phyloP scores from a whole-genome alignment of 2,329 filamentous ascomycete species.

The Aciculosporium take region DNA sequence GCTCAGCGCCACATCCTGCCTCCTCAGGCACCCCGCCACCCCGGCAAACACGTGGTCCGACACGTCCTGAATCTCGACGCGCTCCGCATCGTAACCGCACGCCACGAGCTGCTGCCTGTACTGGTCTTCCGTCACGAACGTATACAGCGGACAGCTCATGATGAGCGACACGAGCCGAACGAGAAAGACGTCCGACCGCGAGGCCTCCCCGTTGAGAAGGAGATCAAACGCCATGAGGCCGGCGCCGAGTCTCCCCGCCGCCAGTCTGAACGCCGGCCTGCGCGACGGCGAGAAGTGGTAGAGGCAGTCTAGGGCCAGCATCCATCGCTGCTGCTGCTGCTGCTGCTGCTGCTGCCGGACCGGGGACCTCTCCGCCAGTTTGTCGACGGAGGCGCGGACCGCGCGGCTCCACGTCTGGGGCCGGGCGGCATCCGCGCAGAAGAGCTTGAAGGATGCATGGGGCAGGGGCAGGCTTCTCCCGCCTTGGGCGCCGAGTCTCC shows the following conservation, averaged over 20 bases:
- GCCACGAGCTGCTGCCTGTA: conserved; percentile 31
- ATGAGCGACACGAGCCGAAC: conserved; percentile 29
- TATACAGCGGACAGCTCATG: conserved; percentile 32
- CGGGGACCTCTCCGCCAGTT: conserved; percentile 12
- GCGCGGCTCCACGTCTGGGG: conserved; percentile 26
- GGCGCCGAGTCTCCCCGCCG: conserved; percentile 26
- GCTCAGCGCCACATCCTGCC: conserved; percentile 18
- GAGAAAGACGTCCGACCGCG: conserved; percentile 15
- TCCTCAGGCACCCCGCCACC: conserved; percentile 28
- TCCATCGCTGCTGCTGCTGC: conserved; percentile 33
- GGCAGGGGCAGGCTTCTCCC: background rate
- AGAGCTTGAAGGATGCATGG: conserved; percentile 20
- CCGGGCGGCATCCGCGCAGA: conserved; percentile 34
- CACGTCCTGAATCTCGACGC: conserved; percentile 33
- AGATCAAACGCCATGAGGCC: conserved; percentile 43
- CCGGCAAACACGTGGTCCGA: conserved; percentile 38
- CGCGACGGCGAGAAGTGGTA: conserved; percentile 44
- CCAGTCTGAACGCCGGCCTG: conserved; percentile 28
- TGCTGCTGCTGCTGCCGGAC: too few relatives aligned
- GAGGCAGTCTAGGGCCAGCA: conserved; percentile 40
- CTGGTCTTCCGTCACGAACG: conserved; percentile 30
- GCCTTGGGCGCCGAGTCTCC: conserved; percentile 11
- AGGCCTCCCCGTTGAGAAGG: conserved; percentile 22
- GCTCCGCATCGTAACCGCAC: conserved; percentile 30
- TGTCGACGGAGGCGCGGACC: conserved; percentile 13